Base-by-base conservation (phyloP, 805 yeast species). In the Saturnispora besseyi region DNA sequence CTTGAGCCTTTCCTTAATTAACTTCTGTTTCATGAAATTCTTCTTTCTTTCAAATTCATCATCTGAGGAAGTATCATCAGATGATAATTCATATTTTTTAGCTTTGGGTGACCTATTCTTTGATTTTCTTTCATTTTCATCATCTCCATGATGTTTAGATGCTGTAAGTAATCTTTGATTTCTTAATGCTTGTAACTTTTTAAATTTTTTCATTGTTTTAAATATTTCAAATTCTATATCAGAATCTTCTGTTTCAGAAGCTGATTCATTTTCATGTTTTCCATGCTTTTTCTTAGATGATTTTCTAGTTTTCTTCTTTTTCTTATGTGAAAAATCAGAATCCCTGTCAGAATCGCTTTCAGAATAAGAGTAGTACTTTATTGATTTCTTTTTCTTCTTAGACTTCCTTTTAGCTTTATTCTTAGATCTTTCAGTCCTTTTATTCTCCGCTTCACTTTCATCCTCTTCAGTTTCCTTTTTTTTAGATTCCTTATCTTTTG, bases 151-250 rank as follows among this genome's bases (percentile, higher is more conserved):
- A 11, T 38, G 21, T 11, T 12, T 13, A 4, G 42, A 24, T n/a
- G 11, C 3, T n/a, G 18, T 21, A 4, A 41, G 15, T 24, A 41
- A 28, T 28, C 24, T 41, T 29, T 29, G 31, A 12, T 41, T 26
- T 15, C 44, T 41, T n/a, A 41, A n/a, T 41, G 31, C 32, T 12
- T 28, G 44, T 6, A 21, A 41, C 22, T 28, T 41, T n/a, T 41
- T 41, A 11, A n/a, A 41, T n/a, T 29, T 41, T 15, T 41, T 28
- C 31, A 41, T 28, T 11, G 44, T 24, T n/a, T 41, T 31, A 22
- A 41, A 43, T 26, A 46, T 30, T 22, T 45, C 50, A 22, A 33
- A 33, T 24, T 45, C 44, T 4, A 33, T 24, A 24, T 33, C 46
- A 5, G n/a, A 29, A 37, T 37, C 44, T 5, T 31, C 34, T 10